Evolutionary conservation across 2,329 filamentous ascomycete genomes (phyloP).

Genomic region (Aspergillus cejpii): DNA sequence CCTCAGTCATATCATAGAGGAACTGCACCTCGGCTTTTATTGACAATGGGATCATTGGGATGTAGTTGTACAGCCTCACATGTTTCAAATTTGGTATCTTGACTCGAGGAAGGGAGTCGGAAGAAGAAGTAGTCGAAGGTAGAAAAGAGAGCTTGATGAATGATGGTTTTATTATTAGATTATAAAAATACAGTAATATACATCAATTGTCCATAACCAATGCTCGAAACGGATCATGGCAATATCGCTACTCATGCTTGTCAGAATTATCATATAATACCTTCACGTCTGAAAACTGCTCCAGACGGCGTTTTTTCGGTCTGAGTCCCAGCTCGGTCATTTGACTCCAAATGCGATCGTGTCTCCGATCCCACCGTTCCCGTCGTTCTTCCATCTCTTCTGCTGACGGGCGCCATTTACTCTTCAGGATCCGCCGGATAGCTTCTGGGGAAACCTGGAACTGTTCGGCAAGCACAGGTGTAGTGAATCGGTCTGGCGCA

Average conservation of each 20-base stretch:
- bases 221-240: background rate
- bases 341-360: conserved; percentile 43
- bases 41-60: no score
- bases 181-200: background rate
- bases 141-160: background rate
- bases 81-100: no score
- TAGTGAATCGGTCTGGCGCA: conserved; percentile 71
- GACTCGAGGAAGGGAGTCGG: no score
- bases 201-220: background rate
- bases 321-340: conserved; percentile 48
- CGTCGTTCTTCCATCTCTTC: conserved; percentile 36
- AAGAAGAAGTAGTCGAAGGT: background rate
- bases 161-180: background rate
- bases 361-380: conserved; percentile 41
- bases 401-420: conserved; percentile 42
- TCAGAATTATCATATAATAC: conserved; percentile 20
- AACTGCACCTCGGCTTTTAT: no score
- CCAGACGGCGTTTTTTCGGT: conserved; percentile 45
- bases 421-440: conserved; percentile 73
- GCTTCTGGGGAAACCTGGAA: conserved; percentile 86
- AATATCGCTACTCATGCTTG: conserved; percentile 1
- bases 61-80: no score
- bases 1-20: no score
- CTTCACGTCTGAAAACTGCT: conserved; percentile 21
- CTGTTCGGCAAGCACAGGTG: conserved; percentile 61